A percentile compares a stretch with the other conserved stretches of the same genome.
Conservation (phyloP, 495 filamentous ascomycete genomes). For the Amorphotheca resinae region DNA sequence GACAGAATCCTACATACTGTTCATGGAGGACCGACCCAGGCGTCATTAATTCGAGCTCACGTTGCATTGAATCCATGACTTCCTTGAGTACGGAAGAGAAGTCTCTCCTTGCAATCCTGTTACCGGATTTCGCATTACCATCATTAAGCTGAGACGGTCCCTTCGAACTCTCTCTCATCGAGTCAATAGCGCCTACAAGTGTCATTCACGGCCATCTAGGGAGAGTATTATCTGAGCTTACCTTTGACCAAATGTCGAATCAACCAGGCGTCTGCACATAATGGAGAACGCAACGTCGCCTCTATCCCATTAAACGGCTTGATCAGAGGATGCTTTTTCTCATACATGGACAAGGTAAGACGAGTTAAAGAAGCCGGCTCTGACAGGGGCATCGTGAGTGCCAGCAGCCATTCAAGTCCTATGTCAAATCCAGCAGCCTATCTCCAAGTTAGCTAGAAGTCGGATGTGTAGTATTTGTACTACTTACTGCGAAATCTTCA, state of each 20-base stretch:
- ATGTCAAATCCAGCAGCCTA: conserved; percentile 6
- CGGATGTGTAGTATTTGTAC: not conserved
- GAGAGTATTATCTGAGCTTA: not conserved
- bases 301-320: not conserved
- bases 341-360: not conserved
- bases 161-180: not conserved
- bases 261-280: not conserved
- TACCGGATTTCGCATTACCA: not conserved
- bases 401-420: conserved; percentile 7
- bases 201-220: not conserved
- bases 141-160: not conserved
- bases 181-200: not conserved
- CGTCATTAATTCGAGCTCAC: conserved; percentile 27
- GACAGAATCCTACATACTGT: conserved; percentile 31
- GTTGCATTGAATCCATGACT: conserved; percentile 36
- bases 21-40: conserved; percentile 23
- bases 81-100: conserved; percentile 26
- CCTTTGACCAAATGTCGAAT: not conserved
- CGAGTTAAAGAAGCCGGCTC: not conserved
- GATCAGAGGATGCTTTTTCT: not conserved
- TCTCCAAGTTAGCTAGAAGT: not conserved
- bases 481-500: conserved; percentile 3
- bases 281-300: not conserved
- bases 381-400: not conserved
- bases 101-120: not conserved